Percentiles rank a stretch among this genome's conserved stretches.
phyloP scores from a whole-genome alignment of 2,329 filamentous ascomycete species.

The Gnomoniopsis sp. region DNA sequence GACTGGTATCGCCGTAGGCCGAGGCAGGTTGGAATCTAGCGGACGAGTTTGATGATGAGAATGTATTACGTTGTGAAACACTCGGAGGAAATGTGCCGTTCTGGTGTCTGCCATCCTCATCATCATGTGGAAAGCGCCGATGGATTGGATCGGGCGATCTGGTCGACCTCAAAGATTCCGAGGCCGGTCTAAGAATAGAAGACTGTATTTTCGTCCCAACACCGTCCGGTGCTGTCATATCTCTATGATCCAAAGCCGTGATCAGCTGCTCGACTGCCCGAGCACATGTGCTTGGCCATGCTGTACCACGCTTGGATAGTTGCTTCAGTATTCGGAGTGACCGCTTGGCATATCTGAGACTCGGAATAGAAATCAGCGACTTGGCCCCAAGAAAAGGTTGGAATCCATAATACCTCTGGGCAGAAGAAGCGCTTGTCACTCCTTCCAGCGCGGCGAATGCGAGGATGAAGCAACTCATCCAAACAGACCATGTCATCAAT shows the following conservation, averaged over 20 bases:
- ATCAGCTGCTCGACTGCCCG: conserved; percentile 18
- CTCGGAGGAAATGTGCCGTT: neutral
- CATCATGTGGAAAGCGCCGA: neutral
- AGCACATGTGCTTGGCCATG: conserved; percentile 19
- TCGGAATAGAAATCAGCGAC: neutral
- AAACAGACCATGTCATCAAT: conserved; percentile 22
- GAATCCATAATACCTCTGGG: conserved; percentile 9
- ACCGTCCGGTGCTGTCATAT: neutral
- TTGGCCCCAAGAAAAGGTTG: neutral
- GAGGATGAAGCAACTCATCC: conserved; percentile 23
- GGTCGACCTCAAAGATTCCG: neutral
- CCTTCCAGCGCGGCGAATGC: conserved; percentile 20
- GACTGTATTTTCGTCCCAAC: neutral
- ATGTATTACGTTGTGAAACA: neutral
- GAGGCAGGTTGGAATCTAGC: neutral
- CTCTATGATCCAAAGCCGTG: conserved; percentile 15
- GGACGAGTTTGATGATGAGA: neutral
- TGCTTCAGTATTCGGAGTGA: conserved; percentile 16
- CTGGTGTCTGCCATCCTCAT: neutral
- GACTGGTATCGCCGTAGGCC: neutral
- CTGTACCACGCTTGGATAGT: conserved; percentile 18
- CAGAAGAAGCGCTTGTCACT: conserved; percentile 18
- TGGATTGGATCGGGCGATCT: neutral
- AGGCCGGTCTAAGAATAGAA: neutral
- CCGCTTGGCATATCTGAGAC: conserved; percentile 18